These are phyloP conservation scores for Crucibulum parvulum DNA, from an alignment of 1,284 basidiomycete species.

Conservation along the genomic window DNA sequence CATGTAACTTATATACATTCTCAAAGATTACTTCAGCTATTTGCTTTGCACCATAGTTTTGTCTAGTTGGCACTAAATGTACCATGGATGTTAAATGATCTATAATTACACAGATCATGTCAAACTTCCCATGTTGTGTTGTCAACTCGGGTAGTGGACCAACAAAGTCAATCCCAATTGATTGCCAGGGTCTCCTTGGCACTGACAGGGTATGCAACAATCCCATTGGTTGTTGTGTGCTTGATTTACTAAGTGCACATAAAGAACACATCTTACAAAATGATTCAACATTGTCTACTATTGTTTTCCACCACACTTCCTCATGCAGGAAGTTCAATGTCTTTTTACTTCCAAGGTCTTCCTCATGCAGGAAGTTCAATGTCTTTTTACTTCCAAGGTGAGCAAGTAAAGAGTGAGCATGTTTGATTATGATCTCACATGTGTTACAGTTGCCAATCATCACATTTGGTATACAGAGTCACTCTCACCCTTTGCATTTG, in stretches of 20 bases:
- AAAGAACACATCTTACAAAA: conserved; percentile 32
- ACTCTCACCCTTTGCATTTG: too few species aligned
- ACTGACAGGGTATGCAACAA: conserved; percentile 34
- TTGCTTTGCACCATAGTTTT: too few species aligned
- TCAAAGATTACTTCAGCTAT: too few species aligned
- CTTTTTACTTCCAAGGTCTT: too few species aligned
- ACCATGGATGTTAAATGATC: conserved; percentile 42
- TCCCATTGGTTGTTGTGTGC: conserved; percentile 34
- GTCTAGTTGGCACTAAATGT: conserved; percentile 34
- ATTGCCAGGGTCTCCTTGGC: conserved; percentile 36
- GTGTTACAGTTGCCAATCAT: too few species aligned
- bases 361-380: too few species aligned
- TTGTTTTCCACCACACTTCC: conserved; percentile 6
- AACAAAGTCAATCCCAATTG: conserved; percentile 49
- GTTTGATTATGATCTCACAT: too few species aligned
- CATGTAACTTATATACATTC: too few species aligned
- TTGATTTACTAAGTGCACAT: conserved; percentile 30
- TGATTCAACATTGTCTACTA: conserved; percentile 25
- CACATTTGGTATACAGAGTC: too few species aligned
- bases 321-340: too few species aligned
- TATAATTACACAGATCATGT: conserved; percentile 43
- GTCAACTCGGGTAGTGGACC: conserved; percentile 40
- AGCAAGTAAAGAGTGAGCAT: too few species aligned
- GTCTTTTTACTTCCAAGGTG: too few species aligned
- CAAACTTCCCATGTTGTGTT: conserved; percentile 33